A percentile compares a stretch with the other conserved stretches of the same genome.
Conservation (phyloP, 495 filamentous ascomycete genomes). For the Penicillium cataractarum region DNA sequence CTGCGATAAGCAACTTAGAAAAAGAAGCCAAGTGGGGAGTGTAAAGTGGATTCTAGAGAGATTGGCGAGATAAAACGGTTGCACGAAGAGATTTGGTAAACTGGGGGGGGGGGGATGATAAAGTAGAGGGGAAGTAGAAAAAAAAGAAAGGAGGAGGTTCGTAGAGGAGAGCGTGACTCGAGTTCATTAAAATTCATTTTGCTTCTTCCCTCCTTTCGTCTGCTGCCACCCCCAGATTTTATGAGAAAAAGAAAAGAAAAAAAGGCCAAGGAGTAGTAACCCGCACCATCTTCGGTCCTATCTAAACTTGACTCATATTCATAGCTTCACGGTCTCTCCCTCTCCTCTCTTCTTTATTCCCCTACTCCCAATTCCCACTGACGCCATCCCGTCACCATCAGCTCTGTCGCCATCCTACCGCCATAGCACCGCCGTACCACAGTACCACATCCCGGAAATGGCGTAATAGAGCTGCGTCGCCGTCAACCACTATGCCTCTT, state of each 20-base stretch:
- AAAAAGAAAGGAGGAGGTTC: neutral
- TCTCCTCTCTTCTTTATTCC: neutral
- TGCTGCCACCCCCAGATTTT: neutral
- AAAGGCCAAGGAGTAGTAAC: neutral
- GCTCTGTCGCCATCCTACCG: constrained; percentile 12
- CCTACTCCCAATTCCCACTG: constrained; percentile 19
- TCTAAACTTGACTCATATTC: constrained; percentile 1
- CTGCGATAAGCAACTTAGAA: constrained; percentile 13
- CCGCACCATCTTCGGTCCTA: neutral
- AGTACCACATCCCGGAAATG: constrained; percentile 21
- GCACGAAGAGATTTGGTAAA: constrained; percentile 28
- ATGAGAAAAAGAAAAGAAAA: neutral
- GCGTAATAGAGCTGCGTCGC: constrained; percentile 19
- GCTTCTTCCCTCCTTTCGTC: neutral
- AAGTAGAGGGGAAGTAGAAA: neutral
- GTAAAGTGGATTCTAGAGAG: neutral
- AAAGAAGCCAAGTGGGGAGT: constrained; percentile 1
- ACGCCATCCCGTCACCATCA: constrained; percentile 16
- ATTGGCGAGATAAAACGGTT: constrained; percentile 18
- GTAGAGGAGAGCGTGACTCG: neutral
- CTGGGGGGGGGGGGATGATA: neutral
- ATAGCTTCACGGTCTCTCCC: neutral
- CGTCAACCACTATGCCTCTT: neutral
- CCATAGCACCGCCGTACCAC: no score
- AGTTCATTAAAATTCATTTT: neutral